Conservation (phyloP, 2,329 filamentous ascomycete genomes). For the Exophiala oligosperma region DNA sequence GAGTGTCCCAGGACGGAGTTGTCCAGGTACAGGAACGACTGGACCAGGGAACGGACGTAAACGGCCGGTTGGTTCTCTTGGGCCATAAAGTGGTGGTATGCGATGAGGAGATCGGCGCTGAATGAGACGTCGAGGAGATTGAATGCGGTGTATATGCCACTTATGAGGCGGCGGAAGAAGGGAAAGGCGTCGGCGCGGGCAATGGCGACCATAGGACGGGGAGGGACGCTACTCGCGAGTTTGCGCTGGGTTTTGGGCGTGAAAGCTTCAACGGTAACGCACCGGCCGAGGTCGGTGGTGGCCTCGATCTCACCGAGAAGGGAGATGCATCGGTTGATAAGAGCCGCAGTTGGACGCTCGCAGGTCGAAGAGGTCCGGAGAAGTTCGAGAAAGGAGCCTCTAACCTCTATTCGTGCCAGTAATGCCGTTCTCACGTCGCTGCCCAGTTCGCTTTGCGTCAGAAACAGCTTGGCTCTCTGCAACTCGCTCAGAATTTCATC, state of each 20-base stretch:
- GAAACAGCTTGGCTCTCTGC: constrained; percentile 54
- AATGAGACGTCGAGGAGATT: constrained; percentile 55
- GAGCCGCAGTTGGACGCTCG: background rate
- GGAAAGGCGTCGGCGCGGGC: constrained; percentile 69
- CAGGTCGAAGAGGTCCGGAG: constrained; percentile 9
- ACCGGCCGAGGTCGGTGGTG: constrained; percentile 62
- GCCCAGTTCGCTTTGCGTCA: constrained; percentile 43
- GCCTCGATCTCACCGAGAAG: constrained; percentile 57
- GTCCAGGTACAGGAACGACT: constrained; percentile 72
- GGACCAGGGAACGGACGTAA: constrained; percentile 77
- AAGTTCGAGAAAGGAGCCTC: constrained; percentile 42
- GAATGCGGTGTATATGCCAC: constrained; percentile 69
- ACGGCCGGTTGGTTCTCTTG: constrained; percentile 80
- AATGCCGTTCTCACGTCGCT: constrained; percentile 56
- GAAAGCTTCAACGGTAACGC: constrained; percentile 71
- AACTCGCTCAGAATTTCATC: constrained; percentile 58
- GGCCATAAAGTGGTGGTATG: constrained; percentile 71
- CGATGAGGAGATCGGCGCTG: constrained; percentile 50
- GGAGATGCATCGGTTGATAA: background rate
- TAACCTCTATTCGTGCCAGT: constrained; percentile 63
- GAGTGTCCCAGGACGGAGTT: constrained; percentile 68
- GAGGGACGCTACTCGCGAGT: constrained; percentile 89
- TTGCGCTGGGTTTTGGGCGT: constrained; percentile 88
- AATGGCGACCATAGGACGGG: constrained; percentile 76
- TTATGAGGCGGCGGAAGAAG: constrained; percentile 69